Percentiles rank a stretch among this genome's conserved stretches.
These are phyloP conservation scores for Lentinula boryana DNA, from an alignment of 768 basidiomycete species.

Conservation along the genomic window DNA sequence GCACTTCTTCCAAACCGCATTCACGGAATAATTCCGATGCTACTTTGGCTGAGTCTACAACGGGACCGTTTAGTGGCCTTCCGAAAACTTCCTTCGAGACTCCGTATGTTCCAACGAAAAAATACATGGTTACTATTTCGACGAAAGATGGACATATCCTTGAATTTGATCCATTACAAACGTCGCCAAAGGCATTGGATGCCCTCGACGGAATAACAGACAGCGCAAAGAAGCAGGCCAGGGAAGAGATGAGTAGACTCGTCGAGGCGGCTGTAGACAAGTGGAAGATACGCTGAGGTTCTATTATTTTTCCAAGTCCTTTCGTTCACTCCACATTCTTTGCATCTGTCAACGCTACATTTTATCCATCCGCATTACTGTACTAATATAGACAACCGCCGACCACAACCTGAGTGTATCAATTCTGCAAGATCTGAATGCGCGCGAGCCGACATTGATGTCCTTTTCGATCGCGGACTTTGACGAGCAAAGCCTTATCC, in stretches of 20 bases:
- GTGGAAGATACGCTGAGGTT: slow-evolving; percentile 53
- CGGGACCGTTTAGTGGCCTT: background rate
- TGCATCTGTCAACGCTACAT: background rate
- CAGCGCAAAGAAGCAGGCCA: slow-evolving; percentile 79
- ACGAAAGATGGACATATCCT: slow-evolving; percentile 78
- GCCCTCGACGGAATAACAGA: slow-evolving; percentile 73
- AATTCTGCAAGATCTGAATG: slow-evolving; percentile 2
- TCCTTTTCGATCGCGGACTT: slow-evolving; percentile 57
- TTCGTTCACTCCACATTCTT: background rate
- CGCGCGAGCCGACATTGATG: slow-evolving; percentile 46
- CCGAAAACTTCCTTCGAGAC: slow-evolving; percentile 1
- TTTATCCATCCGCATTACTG: background rate
- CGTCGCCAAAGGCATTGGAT: slow-evolving; percentile 67
- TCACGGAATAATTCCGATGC: slow-evolving; percentile 38
- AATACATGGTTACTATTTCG: slow-evolving; percentile 40
- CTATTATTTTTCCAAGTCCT: background rate
- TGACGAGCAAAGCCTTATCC: slow-evolving; percentile 39
- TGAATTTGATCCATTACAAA: slow-evolving; percentile 77
- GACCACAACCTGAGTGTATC: background rate
- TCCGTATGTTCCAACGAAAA: slow-evolving; percentile 4
- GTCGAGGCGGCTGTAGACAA: slow-evolving; percentile 71
- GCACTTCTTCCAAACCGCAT: slow-evolving; percentile 33
- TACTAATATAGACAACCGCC: background rate
- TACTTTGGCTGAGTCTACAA: slow-evolving; percentile 8
- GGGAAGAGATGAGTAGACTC: slow-evolving; percentile 66